phyloP scores from a whole-genome alignment of 2,329 filamentous ascomycete species.

The Hypomyces perniciosus region DNA sequence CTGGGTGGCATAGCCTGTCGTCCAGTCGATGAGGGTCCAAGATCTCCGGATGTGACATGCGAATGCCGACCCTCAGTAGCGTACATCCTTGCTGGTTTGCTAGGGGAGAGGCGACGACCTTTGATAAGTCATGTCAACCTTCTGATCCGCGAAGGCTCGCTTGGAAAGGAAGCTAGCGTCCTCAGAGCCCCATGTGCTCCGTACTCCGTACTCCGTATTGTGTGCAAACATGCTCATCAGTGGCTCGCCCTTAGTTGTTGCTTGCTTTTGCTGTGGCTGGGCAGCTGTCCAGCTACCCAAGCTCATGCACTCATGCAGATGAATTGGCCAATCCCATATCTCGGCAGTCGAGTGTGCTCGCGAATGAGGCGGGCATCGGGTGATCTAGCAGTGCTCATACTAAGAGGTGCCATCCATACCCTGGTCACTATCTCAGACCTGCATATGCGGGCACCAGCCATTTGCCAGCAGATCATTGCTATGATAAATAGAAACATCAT shows the following conservation, averaged over 20 bases:
- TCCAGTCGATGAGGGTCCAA: no score
- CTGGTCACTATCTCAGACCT: slow-evolving; percentile 10
- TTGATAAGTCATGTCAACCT: not conserved
- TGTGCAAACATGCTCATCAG: no score
- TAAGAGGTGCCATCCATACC: slow-evolving; percentile 3
- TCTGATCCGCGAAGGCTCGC: no score
- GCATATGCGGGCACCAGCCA: slow-evolving; percentile 9
- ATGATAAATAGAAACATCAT: not conserved
- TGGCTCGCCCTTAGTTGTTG: not conserved
- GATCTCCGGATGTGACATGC: no score
- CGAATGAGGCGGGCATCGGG: not conserved
- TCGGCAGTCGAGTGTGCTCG: slow-evolving; percentile 5
- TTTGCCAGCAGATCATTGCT: slow-evolving; percentile 9
- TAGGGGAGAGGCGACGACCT: not conserved
- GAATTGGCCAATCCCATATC: slow-evolving; percentile 8
- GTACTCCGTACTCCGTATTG: no score
- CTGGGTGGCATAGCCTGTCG: no score
- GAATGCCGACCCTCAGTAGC: no score
- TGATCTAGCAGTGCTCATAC: not conserved
- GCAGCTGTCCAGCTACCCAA: not conserved
- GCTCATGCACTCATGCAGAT: slow-evolving; percentile 8
- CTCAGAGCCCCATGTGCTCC: no score
- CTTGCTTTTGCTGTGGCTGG: not conserved
- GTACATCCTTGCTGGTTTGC: no score
- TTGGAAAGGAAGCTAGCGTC: not conserved